Percentiles rank a stretch among this genome's conserved stretches.
These are phyloP conservation scores for Citrullus colocynthis DNA, from an alignment of 306 rosid species.

Conservation along the genomic window DNA sequence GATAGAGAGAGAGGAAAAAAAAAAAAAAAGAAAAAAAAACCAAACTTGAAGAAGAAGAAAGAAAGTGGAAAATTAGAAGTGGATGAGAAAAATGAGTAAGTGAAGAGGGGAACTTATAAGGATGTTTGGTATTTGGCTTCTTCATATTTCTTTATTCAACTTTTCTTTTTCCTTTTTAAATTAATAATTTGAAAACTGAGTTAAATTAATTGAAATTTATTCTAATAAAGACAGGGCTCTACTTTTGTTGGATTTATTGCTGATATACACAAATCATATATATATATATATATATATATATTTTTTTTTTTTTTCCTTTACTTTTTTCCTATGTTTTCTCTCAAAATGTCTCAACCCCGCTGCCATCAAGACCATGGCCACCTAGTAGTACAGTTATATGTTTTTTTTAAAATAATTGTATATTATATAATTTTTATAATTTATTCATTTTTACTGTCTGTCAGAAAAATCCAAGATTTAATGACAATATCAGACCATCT, in stretches of 20 bases:
- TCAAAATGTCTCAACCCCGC: not conserved
- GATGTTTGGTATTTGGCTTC: constrained; percentile 14
- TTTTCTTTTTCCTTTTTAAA: not conserved
- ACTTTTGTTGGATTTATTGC: constrained; percentile 20
- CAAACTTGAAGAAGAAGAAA: not conserved
- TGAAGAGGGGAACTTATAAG: constrained; percentile 50
- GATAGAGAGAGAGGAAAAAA: not conserved
- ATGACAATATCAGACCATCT: not conserved
- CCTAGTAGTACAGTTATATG: not conserved
- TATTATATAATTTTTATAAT: no score
- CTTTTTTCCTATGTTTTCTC: not conserved
- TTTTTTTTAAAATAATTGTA: not conserved
- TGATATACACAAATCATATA: not conserved
- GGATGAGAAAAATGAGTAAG: constrained; percentile 49
- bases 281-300: no score
- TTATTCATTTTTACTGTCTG: not conserved
- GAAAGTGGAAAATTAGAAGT: constrained; percentile 8
- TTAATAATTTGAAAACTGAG: not conserved
- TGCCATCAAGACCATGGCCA: not conserved
- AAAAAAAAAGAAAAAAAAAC: no score
- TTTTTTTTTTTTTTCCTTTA: not conserved
- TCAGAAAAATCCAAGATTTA: not conserved
- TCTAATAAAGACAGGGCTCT: constrained; percentile 46
- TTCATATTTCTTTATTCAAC: not conserved
- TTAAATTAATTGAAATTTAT: not conserved